These are phyloP conservation scores for Corymbia calophylla DNA, from an alignment of 441 rosid species.

Conservation along the genomic window DNA sequence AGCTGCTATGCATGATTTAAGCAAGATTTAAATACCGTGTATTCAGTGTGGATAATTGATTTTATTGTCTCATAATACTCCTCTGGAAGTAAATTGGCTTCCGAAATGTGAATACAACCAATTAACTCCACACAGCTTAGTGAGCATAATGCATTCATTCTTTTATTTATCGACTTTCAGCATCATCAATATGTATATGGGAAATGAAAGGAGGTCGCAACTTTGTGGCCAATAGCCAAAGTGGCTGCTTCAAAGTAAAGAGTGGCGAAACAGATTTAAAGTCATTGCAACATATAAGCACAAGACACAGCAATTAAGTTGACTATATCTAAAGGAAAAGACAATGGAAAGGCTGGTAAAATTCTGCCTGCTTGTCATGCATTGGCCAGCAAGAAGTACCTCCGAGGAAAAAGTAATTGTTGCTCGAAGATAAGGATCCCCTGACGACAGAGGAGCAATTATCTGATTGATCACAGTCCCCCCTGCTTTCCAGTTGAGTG, in stretches of 20 bases:
- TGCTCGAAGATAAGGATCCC: conserved; percentile 58
- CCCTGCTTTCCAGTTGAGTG: conserved; percentile 68
- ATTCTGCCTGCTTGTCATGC: not conserved
- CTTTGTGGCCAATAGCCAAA: not conserved
- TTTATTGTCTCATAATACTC: not conserved
- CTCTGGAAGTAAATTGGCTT: not conserved
- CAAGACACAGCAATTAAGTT: not conserved
- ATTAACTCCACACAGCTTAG: not conserved
- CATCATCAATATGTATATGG: not conserved
- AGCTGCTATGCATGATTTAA: not conserved
- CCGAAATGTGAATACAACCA: not conserved
- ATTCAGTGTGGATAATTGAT: not conserved
- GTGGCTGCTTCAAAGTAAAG: not conserved
- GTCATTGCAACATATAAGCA: not conserved
- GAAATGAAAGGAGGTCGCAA: not conserved
- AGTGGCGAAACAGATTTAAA: not conserved
- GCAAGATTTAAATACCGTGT: not conserved
- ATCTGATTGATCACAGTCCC: conserved; percentile 46
- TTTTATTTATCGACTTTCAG: not conserved
- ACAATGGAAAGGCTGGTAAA: not conserved
- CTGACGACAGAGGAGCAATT: conserved; percentile 63
- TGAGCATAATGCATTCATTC: not conserved
- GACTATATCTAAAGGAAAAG: not conserved
- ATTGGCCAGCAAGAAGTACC: not conserved
- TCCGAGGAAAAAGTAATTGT: conserved; percentile 41